These are phyloP conservation scores for Metschnikowia drakensbergensis DNA, from an alignment of 805 yeast genomes.

Conservation along the genomic window DNA sequence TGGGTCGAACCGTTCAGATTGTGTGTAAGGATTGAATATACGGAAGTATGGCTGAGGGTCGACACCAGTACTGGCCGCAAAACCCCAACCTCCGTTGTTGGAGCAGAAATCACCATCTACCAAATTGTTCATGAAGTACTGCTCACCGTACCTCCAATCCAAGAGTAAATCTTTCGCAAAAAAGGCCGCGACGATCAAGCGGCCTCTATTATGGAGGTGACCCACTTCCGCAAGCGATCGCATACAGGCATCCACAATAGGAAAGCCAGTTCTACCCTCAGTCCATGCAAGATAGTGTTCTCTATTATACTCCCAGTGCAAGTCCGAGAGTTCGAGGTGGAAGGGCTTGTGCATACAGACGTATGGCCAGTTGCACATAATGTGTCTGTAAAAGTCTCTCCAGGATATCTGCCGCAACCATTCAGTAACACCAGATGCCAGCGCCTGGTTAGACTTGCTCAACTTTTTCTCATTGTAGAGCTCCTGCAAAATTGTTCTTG, in stretches of 20 bases:
- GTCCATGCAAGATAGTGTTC: slow-evolving; percentile 48
- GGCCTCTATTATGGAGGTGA: slow-evolving; percentile 49
- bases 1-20: slow-evolving; percentile 47
- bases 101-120: slow-evolving; percentile 53
- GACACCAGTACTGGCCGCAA: slow-evolving; percentile 48
- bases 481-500: slow-evolving; percentile 35
- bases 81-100: slow-evolving; percentile 59
- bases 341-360: slow-evolving; percentile 49
- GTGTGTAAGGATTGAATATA: slow-evolving; percentile 50
- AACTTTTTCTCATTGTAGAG: slow-evolving; percentile 24
- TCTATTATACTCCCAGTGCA: slow-evolving; percentile 42
- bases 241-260: slow-evolving; percentile 59
- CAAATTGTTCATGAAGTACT: slow-evolving; percentile 45
- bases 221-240: slow-evolving; percentile 49
- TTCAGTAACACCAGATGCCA: slow-evolving; percentile 35
- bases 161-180: slow-evolving; percentile 46
- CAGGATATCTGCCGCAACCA: slow-evolving; percentile 56
- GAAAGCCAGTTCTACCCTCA: slow-evolving; percentile 51
- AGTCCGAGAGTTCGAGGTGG: slow-evolving; percentile 38
- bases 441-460: slow-evolving; percentile 20
- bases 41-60: slow-evolving; percentile 58
- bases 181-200: slow-evolving; percentile 54
- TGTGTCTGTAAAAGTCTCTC: slow-evolving; percentile 55
- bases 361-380: slow-evolving; percentile 48
- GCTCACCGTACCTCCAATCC: slow-evolving; percentile 56